A percentile compares a stretch with the other conserved stretches of the same genome.
phyloP scores from a whole-genome alignment of 163 green algal genomes.

The Chloroidium sp. region DNA sequence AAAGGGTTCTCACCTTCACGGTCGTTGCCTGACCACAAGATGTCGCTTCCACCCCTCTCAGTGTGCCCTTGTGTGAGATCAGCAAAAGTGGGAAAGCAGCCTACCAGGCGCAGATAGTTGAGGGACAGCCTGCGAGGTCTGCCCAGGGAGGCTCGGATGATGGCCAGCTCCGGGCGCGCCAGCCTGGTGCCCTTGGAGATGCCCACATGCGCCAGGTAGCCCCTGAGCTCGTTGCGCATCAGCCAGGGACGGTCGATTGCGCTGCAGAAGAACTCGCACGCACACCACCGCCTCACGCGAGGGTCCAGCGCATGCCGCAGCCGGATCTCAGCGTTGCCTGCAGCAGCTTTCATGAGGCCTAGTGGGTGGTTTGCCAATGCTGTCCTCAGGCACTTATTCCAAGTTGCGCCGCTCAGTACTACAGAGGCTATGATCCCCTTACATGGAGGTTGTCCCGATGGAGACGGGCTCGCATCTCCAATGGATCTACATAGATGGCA shows the following conservation, averaged over 20 bases:
- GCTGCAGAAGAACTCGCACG: constrained; percentile 63
- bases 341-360: constrained; percentile 4
- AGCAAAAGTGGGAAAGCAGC: neutral
- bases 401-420: neutral
- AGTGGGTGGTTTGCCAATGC: neutral
- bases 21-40: too few species aligned
- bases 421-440: neutral
- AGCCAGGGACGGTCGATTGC: constrained; percentile 71
- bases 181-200: constrained; percentile 33
- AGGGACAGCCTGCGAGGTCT: constrained; percentile 59
- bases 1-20: too few species aligned
- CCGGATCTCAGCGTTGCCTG: constrained; percentile 22
- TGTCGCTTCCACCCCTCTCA: neutral
- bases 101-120: constrained; percentile 47
- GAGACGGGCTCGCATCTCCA: neutral
- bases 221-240: constrained; percentile 46
- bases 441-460: neutral
- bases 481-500: neutral
- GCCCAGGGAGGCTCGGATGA: constrained; percentile 40
- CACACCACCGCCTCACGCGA: constrained; percentile 36
- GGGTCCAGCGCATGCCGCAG: constrained; percentile 45
- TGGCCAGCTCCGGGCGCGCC: constrained; percentile 55
- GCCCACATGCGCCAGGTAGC: constrained; percentile 21
- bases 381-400: neutral
- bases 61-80: neutral